phyloP scores from a whole-genome alignment of 805 yeast species.

The Saccharomycopsis sp. region DNA sequence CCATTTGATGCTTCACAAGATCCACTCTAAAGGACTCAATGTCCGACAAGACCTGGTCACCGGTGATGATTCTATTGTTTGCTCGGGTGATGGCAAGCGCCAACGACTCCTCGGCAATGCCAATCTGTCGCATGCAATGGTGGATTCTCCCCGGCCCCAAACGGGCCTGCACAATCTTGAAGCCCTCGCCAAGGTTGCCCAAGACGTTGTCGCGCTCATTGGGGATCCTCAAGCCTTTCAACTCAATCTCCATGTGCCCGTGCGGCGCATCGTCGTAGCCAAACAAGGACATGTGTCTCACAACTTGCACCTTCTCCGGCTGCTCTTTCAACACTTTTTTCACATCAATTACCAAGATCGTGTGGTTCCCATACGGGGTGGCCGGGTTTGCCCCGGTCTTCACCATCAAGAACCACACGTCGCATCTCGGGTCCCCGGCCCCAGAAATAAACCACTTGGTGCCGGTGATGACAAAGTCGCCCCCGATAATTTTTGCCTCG shows the following conservation, averaged over 20 bases:
- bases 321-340: slow-evolving; percentile 34
- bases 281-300: slow-evolving; percentile 44
- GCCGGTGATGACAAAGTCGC: slow-evolving; percentile 42
- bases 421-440: slow-evolving; percentile 57
- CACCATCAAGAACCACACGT: slow-evolving; percentile 28
- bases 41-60: slow-evolving; percentile 34
- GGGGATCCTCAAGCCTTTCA: slow-evolving; percentile 41
- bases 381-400: slow-evolving; percentile 24
- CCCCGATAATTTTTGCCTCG: slow-evolving; percentile 5
- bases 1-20: slow-evolving; percentile 45
- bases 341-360: slow-evolving; percentile 47
- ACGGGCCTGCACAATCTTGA: slow-evolving; percentile 53
- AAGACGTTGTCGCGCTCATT: slow-evolving; percentile 27
- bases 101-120: slow-evolving; percentile 51
- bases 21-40: slow-evolving; percentile 42
- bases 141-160: slow-evolving; percentile 65
- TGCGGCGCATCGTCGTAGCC: slow-evolving; percentile 66
- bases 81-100: slow-evolving; percentile 42
- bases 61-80: slow-evolving; percentile 40
- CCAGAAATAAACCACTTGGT: slow-evolving; percentile 67
- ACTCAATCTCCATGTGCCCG: slow-evolving; percentile 56
- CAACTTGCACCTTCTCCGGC: slow-evolving; percentile 38
- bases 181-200: slow-evolving; percentile 49
- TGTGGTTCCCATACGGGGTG: slow-evolving; percentile 41
- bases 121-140: slow-evolving; percentile 59